phyloP scores from a whole-genome alignment of 257 asterid genomes.

The Pogostemon cablin region DNA sequence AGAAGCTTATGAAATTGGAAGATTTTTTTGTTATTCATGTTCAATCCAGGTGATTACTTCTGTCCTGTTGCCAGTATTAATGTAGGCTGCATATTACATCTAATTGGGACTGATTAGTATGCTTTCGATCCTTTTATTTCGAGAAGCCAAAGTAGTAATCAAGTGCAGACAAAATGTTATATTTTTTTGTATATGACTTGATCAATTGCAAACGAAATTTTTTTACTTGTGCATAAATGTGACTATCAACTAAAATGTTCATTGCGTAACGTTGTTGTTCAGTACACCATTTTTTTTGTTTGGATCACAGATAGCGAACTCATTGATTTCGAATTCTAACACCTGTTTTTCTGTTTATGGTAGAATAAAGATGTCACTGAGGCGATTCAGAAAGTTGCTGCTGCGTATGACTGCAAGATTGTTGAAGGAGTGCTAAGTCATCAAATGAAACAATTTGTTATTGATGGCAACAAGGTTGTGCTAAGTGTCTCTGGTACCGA shows the following conservation, averaged over 20 bases:
- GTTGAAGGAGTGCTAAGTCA: constrained; percentile 95
- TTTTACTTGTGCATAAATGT: too few species aligned
- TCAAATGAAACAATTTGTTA: constrained; percentile 93
- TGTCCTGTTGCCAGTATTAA: not conserved
- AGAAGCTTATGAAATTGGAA: too few species aligned
- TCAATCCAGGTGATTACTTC: not conserved
- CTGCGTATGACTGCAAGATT: constrained; percentile 90
- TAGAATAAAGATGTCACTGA: constrained; percentile 81
- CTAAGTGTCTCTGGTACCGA: constrained; percentile 69
- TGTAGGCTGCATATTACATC: not conserved
- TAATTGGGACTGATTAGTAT: not conserved
- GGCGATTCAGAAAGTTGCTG: constrained; percentile 91
- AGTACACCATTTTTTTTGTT: not conserved
- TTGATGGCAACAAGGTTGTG: constrained; percentile 95
- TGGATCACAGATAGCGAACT: not conserved
- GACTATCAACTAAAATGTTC: not conserved
- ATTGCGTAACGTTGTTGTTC: not conserved
- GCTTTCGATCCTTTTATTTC: not conserved
- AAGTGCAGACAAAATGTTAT: not conserved
- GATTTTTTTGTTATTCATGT: too few species aligned
- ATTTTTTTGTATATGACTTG: not conserved
- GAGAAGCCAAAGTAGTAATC: not conserved
- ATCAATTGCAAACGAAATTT: not conserved
- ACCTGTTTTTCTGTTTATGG: constrained; percentile 8
- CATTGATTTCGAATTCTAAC: not conserved